Evolutionary conservation across 2,329 filamentous ascomycete species (phyloP).

Genomic region (Acrocalymma vagum): DNA sequence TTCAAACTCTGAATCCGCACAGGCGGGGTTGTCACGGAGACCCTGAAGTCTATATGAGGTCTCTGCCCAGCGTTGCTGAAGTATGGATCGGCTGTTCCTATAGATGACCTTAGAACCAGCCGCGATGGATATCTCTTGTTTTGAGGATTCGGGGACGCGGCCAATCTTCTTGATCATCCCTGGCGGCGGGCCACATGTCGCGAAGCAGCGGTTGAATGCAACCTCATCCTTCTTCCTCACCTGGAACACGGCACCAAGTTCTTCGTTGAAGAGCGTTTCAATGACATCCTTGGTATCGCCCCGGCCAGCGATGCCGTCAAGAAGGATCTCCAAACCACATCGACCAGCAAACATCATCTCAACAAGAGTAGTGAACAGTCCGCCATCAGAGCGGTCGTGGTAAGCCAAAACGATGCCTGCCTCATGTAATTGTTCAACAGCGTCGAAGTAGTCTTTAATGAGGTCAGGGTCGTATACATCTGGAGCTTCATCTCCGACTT

Average conservation of each 20-base stretch:
- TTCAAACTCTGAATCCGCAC: constrained; percentile 83
- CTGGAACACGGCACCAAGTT: constrained; percentile 96
- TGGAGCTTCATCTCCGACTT: constrained; percentile 84
- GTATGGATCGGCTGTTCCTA: constrained; percentile 71
- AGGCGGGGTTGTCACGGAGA: constrained; percentile 85
- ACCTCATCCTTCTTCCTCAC: constrained; percentile 84
- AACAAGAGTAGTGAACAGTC: constrained; percentile 85
- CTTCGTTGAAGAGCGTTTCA: constrained; percentile 91
- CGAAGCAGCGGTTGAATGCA: constrained; percentile 88
- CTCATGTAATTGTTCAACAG: constrained; percentile 74
- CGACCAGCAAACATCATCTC: constrained; percentile 99
- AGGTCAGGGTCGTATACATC: constrained; percentile 85
- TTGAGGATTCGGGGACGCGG: constrained; percentile 71
- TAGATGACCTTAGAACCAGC: constrained; percentile 75
- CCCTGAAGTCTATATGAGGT: constrained; percentile 94
- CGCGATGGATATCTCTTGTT: constrained; percentile 80
- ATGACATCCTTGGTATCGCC: constrained; percentile 72
- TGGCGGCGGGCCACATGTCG: constrained; percentile 83
- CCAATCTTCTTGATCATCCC: constrained; percentile 87
- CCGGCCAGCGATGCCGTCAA: constrained; percentile 74
- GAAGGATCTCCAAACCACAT: constrained; percentile 83
- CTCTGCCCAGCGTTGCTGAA: constrained; percentile 88
- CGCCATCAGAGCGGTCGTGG: constrained; percentile 93
- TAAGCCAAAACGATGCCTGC: constrained; percentile 84
- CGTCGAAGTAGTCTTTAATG: constrained; percentile 91